Percentiles rank a stretch among this genome's conserved stretches.
Conservation (phyloP, 2,329 filamentous ascomycete species). For the Verruconis gallopava region DNA sequence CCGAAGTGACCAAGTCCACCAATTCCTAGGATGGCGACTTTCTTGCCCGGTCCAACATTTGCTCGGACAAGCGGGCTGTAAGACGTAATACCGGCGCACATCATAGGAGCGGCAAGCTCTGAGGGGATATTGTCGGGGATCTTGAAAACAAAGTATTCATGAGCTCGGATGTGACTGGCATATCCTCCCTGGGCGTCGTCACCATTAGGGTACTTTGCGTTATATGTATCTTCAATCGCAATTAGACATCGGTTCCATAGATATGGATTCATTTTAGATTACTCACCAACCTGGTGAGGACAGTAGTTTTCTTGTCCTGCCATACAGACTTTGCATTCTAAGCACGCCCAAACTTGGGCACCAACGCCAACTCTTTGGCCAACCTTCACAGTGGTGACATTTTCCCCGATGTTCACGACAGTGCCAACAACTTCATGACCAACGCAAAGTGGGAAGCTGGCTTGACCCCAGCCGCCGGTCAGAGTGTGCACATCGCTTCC, state of each 20-base stretch:
- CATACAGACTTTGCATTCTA: conserved; percentile 39
- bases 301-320: conserved; percentile 41
- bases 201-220: conserved; percentile 39
- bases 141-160: conserved; percentile 64
- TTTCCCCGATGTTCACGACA: conserved; percentile 36
- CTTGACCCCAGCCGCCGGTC: conserved; percentile 48
- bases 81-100: conserved; percentile 72
- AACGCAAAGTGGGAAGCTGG: conserved; percentile 50
- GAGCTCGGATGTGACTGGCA: conserved; percentile 53
- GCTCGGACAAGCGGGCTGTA: conserved; percentile 68
- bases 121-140: conserved; percentile 59
- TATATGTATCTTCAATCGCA: conserved; percentile 36
- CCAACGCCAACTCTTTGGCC: conserved; percentile 36
- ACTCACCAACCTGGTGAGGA: conserved; percentile 20
- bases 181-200: conserved; percentile 56
- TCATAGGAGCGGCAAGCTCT: conserved; percentile 58
- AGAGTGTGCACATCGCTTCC: conserved; percentile 37
- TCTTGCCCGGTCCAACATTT: conserved; percentile 63
- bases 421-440: conserved; percentile 47
- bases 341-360: conserved; percentile 36
- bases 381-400: conserved; percentile 36
- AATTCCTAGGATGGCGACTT: conserved; percentile 61
- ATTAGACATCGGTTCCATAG: too few species aligned
- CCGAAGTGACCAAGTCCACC: conserved; percentile 39
- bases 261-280: too few species aligned